Base-by-base conservation (phyloP, 2,329 filamentous ascomycete genomes). In the Fusarium globosum region DNA sequence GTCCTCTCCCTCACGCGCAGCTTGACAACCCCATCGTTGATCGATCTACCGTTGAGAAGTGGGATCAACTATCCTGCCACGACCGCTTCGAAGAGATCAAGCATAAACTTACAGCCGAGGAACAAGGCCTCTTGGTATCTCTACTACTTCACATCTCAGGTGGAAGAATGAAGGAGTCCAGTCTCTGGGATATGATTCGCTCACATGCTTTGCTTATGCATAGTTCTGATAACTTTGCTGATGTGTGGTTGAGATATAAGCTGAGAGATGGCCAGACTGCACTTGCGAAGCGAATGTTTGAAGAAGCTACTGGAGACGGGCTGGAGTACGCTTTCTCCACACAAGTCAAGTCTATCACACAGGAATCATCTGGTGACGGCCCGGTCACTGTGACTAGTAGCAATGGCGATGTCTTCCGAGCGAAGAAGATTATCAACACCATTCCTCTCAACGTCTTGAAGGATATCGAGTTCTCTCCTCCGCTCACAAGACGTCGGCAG, bases 311-410 rank as follows among this genome's bases (percentile, higher is more conserved):
- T 14, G 46, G 28, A 0, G 46, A 51, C 23, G 46, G 46, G 15
- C 7, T 51, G 15, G 46, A 51, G 2, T 33, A 51, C 23, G 28
- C 46, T 0, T 51, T 33, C 28, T 51, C 28, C 0, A 51, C 28
- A 4, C 21, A 51, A 33, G 28, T 51, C 28, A 51, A 18, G 21
- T 51, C 28, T 3, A 33, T 51, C 12, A 0, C 15, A 2, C 46
- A 51, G 3, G 21, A 33, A 11, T 18, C 28, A 33, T 33, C 28
- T 33, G 46, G 46, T 1, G 28, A 33, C 3, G 21, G 46, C 3
- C 46, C 28, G 0, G 28, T 18, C 2, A 33, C 21, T 0, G 28
- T 51, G 28, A 33, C 28, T 0, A 51, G 46, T 2, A 23, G 21
- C 0, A 7, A 2, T 2, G 21, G 28, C 0, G 6, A 51, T 10